Evolutionary conservation across 1,284 basidiomycete species (phyloP).

Genomic region (Microbotryum intermedium): DNA sequence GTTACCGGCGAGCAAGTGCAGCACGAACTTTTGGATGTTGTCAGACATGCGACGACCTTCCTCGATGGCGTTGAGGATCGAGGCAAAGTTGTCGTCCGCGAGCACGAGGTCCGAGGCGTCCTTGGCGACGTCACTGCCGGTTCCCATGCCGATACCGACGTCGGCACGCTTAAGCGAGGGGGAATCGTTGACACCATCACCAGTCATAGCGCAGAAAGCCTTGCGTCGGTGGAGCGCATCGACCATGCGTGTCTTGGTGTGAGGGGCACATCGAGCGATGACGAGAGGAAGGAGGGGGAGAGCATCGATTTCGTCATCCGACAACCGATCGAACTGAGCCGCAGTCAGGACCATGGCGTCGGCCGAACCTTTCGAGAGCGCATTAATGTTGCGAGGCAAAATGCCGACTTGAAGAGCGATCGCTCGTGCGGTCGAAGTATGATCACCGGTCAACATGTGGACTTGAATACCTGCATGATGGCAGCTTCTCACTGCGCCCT

Average conservation of each 20-base stretch:
- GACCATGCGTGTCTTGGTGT: conserved; percentile 49
- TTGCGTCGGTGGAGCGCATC: conserved; percentile 49
- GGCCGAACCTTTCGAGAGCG: conserved; percentile 16
- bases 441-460: conserved; percentile 53
- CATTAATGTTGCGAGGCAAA: conserved; percentile 41
- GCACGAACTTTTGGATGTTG: conserved; percentile 38
- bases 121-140: conserved; percentile 61
- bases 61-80: conserved; percentile 57
- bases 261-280: conserved; percentile 50
- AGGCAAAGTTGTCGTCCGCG: conserved; percentile 64
- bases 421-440: conserved; percentile 41
- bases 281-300: conserved; percentile 51
- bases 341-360: conserved; percentile 30
- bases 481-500: conserved; percentile 55
- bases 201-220: conserved; percentile 35
- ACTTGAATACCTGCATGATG: conserved; percentile 57
- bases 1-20: conserved; percentile 47
- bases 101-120: conserved; percentile 55
- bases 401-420: conserved; percentile 45
- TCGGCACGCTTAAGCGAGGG: conserved; percentile 52
- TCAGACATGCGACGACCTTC: conserved; percentile 51
- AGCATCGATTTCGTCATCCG: conserved; percentile 53
- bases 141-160: conserved; percentile 63
- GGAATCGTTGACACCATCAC: conserved; percentile 53
- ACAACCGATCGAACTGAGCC: conserved; percentile 50